phyloP scores from a whole-genome alignment of 2,329 filamentous ascomycete genomes.

The Colletotrichum coccodes region DNA sequence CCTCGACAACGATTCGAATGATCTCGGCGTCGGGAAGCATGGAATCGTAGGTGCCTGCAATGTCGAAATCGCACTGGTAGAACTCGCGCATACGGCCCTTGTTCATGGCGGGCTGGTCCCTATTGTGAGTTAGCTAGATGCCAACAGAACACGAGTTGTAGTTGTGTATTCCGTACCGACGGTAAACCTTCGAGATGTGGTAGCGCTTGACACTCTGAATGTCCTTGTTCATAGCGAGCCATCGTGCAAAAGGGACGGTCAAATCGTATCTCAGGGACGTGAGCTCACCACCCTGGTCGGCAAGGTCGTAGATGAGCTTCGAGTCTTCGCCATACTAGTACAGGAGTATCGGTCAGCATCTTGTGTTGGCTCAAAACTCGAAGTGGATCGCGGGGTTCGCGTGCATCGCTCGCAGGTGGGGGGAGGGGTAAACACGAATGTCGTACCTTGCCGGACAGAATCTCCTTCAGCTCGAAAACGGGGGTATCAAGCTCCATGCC shows the following conservation, averaged over 20 bases:
- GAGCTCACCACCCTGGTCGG: conserved; percentile 87
- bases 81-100: conserved; percentile 96
- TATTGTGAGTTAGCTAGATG: conserved; percentile 43
- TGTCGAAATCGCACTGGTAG: conserved; percentile 97
- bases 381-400: conserved; percentile 27
- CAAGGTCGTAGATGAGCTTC: conserved; percentile 72
- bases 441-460: conserved; percentile 77
- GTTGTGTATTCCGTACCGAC: conserved; percentile 34
- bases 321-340: conserved; percentile 76
- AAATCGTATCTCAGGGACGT: conserved; percentile 84
- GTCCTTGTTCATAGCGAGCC: conserved; percentile 89
- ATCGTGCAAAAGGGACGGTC: conserved; percentile 91
- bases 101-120: conserved; percentile 84
- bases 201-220: conserved; percentile 91
- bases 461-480: conserved; percentile 89
- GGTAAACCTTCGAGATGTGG: conserved; percentile 88
- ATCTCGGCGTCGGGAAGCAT: conserved; percentile 96
- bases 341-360: neutral
- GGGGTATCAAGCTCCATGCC: conserved; percentile 82
- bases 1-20: conserved; percentile 83
- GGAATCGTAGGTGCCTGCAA: conserved; percentile 86
- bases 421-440: conserved; percentile 14
- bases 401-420: neutral
- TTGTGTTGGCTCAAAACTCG: neutral
- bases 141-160: neutral